Percentiles rank a stretch among this genome's conserved stretches.
phyloP scores from a whole-genome alignment of 164 flowering plant genomes.

The Nelumbo lutea region DNA sequence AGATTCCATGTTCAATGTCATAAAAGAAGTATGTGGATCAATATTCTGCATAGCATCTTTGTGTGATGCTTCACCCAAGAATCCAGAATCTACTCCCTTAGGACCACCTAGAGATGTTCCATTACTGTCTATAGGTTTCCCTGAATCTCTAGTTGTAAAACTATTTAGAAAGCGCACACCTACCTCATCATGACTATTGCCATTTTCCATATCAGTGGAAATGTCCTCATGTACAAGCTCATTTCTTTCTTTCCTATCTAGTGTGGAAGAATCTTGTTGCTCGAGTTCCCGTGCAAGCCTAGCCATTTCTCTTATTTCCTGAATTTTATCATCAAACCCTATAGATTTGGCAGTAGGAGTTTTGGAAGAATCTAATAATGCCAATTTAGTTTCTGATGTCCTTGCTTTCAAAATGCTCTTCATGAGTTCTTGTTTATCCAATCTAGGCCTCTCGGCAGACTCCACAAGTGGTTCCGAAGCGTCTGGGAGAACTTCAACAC shows the following conservation, averaged over 20 bases:
- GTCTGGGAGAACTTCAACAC: slow-evolving; percentile 47
- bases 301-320: slow-evolving; percentile 64
- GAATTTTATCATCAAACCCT: slow-evolving; percentile 36
- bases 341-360: slow-evolving; percentile 4
- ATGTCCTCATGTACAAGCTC: slow-evolving; percentile 14
- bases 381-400: slow-evolving; percentile 16
- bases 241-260: slow-evolving; percentile 20
- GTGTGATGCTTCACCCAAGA: slow-evolving; percentile 7
- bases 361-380: slow-evolving; percentile 19
- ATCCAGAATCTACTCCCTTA: slow-evolving; percentile 13
- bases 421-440: slow-evolving; percentile 62
- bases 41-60: slow-evolving; percentile 12
- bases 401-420: slow-evolving; percentile 40
- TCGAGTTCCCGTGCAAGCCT: slow-evolving; percentile 51
- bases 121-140: slow-evolving; percentile 7
- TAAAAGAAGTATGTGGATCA: slow-evolving; percentile 10
- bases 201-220: slow-evolving; percentile 9
- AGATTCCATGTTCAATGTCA: slow-evolving; percentile 7
- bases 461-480: slow-evolving; percentile 17
- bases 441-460: slow-evolving; percentile 45
- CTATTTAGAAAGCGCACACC: slow-evolving; percentile 4
- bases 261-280: slow-evolving; percentile 15
- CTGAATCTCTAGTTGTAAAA: slow-evolving; percentile 2
- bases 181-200: slow-evolving; percentile 10
- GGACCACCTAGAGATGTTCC: slow-evolving; percentile 10